Evolutionary conservation across 2,329 filamentous ascomycete species (phyloP).

Genomic region (Fusarium napiforme): DNA sequence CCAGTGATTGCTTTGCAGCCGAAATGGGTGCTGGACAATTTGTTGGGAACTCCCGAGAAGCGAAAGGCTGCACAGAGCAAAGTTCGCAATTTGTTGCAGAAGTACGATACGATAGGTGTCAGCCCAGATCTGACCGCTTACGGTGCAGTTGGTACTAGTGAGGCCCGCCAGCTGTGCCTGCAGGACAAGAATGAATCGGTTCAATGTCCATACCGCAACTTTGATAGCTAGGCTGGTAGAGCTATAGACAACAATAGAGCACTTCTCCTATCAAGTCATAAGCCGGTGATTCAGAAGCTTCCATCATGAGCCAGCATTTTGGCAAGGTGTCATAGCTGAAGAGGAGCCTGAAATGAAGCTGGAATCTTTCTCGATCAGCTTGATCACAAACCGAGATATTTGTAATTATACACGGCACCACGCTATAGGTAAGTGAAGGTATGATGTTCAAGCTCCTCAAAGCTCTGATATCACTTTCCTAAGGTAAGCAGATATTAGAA

Average conservation of each 20-base stretch:
- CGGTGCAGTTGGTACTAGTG: background rate
- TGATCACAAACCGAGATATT: too few relatives aligned
- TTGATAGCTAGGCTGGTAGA: background rate
- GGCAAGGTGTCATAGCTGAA: too few relatives aligned
- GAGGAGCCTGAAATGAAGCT: too few relatives aligned
- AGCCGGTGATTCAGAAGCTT: too few relatives aligned
- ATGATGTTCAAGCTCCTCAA: too few relatives aligned
- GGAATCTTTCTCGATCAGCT: too few relatives aligned
- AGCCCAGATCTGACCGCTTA: background rate
- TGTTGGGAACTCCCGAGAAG: background rate
- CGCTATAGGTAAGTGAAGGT: too few relatives aligned
- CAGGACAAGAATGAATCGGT: background rate
- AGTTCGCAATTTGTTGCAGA: background rate
- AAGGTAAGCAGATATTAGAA: background rate
- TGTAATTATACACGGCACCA: too few relatives aligned
- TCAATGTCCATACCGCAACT: background rate
- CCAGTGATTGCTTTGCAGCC: accelerated
- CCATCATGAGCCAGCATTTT: too few relatives aligned
- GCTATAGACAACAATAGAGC: too few relatives aligned
- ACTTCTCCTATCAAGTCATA: too few relatives aligned
- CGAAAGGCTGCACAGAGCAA: background rate
- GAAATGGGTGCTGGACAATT: background rate
- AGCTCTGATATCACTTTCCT: background rate
- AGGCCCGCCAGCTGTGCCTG: background rate
- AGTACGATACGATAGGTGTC: background rate